Evolutionary conservation across 2,329 filamentous ascomycete genomes (phyloP).

Genomic region (Aspergillus oerlinghausenensis): DNA sequence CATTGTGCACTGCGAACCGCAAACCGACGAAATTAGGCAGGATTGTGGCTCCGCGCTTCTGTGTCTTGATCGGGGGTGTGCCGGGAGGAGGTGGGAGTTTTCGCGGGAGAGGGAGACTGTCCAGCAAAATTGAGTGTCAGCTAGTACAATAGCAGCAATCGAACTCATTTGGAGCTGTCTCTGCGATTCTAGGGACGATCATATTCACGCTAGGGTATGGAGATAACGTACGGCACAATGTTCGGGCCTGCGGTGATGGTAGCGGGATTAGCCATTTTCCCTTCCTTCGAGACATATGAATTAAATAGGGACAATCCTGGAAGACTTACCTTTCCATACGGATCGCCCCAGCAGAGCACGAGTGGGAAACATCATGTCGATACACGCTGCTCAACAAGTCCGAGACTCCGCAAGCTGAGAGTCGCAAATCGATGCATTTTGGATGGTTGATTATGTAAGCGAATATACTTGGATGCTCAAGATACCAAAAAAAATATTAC

Average conservation of each 20-base stretch:
- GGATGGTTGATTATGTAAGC: conserved; percentile 8
- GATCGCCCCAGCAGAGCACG: conserved; percentile 67
- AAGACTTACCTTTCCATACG: conserved; percentile 73
- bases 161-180: not conserved
- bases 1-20: conserved; percentile 87
- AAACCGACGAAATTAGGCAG: conserved; percentile 88
- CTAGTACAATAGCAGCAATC: not conserved
- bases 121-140: not conserved
- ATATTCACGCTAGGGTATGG: not conserved
- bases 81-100: conserved; percentile 54
- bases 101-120: conserved; percentile 39
- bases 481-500: not conserved
- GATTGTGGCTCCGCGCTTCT: conserved; percentile 83
- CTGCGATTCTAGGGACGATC: not conserved
- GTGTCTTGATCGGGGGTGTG: conserved; percentile 72
- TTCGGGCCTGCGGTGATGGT: conserved; percentile 53
- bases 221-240: conserved; percentile 60
- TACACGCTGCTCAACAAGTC: conserved; percentile 4
- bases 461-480: not conserved
- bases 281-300: not conserved
- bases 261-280: conserved; percentile 5
- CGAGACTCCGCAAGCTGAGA: conserved; percentile 14
- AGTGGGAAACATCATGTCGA: conserved; percentile 62
- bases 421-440: not conserved
- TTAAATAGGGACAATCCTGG: not conserved